Base-by-base conservation (phyloP, 257 asterid species). In the Solanum pinnatisectum region DNA sequence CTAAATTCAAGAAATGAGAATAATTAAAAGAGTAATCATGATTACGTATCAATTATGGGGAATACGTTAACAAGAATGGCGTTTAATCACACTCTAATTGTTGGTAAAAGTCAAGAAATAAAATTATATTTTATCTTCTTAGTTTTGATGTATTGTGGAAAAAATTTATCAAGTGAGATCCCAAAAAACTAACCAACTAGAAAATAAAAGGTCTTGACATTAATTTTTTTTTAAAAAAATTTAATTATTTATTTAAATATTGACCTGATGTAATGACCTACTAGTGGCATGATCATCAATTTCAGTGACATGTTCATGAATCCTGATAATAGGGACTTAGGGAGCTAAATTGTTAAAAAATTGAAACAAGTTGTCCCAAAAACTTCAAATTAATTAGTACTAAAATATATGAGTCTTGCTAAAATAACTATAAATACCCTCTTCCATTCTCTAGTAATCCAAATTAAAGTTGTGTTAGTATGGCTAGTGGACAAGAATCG, bases 211-310 rank as follows among this genome's bases (percentile, higher is more conserved):
- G 10, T 52, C 63, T 52, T 52, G 63, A 52, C n/a, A 49, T 49
- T 49, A 14, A 49, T 14, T 49, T 46, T 14, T 14, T 14, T 2
- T 46, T 1, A 0, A 0, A 14, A 52, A 52, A 6, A 1, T 0
- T 0, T 52, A 52, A 52, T 16, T 18, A 6, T 3, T 52, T 18
- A 6, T 52, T 52, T 6, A 16, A 52, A 6, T 52, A 52, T 52
- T 52, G 9, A 52, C 1, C n/a, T 52, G 23, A 52, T 52, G 63
- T 52, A 52, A 18, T 52, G n/a, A 52, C n/a, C 63, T 52, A 52
- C n/a, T 52, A 52, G n/a, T 18, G 63, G 63, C n/a, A 52, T 52
- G 63, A 6, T 52, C 63, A 52, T 18, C 63, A 16, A 52, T 52
- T 52, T 52, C 63, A 52, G 63, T 18, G 63, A 52, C n/a, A 18